These are phyloP conservation scores for Dentipellis fragilis DNA, from an alignment of 768 basidiomycete species.

Conservation along the genomic window DNA sequence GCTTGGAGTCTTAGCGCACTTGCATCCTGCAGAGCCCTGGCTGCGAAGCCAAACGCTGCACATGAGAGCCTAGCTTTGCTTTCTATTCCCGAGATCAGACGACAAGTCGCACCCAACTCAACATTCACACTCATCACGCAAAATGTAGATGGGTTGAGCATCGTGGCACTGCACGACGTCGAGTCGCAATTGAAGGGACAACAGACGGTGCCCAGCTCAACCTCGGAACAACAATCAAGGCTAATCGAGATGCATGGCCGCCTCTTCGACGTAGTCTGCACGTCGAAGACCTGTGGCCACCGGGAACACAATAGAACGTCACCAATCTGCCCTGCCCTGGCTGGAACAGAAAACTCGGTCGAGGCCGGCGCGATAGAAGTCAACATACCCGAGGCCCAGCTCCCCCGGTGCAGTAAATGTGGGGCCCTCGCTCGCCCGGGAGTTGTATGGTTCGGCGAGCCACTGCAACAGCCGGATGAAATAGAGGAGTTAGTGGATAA, in stretches of 20 bases:
- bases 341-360: constrained; percentile 28
- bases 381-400: constrained; percentile 20
- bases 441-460: constrained; percentile 35
- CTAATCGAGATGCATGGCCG: constrained; percentile 51
- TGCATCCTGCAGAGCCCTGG: not conserved
- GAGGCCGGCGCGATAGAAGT: constrained; percentile 5
- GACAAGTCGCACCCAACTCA: constrained; percentile 20
- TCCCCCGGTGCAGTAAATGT: constrained; percentile 24
- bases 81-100: constrained; percentile 28
- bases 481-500: constrained; percentile 19
- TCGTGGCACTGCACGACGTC: constrained; percentile 23
- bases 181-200: not conserved
- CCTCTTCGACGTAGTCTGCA: constrained; percentile 46
- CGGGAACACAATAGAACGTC: constrained; percentile 29
- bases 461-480: constrained; percentile 17
- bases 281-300: constrained; percentile 28
- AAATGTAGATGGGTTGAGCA: constrained; percentile 50
- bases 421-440: constrained; percentile 25
- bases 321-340: constrained; percentile 36
- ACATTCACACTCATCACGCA: constrained; percentile 47
- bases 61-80: constrained; percentile 41
- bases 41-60: constrained; percentile 43
- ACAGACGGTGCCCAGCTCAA: not conserved
- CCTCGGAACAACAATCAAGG: constrained; percentile 1
- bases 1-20: not conserved